Conservation (phyloP, 768 basidiomycete genomes). For the Cyathus striatus region DNA sequence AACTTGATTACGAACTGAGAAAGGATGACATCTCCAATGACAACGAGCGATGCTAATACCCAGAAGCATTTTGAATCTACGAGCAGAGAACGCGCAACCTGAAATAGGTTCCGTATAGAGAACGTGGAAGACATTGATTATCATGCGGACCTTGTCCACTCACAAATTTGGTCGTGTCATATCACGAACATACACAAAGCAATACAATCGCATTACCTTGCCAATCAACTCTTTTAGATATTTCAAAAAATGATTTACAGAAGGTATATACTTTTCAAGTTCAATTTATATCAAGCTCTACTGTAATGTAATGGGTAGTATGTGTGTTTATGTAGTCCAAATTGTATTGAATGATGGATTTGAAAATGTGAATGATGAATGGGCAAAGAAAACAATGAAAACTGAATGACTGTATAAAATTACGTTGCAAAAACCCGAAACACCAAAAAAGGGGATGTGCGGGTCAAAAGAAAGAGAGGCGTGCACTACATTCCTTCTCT, state of each 20-base stretch:
- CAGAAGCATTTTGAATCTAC: constrained; percentile 61
- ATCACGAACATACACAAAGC: no score
- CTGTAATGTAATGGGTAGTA: constrained; percentile 1
- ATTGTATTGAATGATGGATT: constrained; percentile 11
- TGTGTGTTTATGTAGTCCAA: constrained; percentile 3
- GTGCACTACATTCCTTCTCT: constrained; percentile 45
- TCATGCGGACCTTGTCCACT: not conserved
- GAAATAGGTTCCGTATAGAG: constrained; percentile 13
- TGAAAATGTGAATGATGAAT: constrained; percentile 36
- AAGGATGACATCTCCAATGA: constrained; percentile 72
- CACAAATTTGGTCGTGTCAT: not conserved
- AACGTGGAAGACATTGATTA: constrained; percentile 8
- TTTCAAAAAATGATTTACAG: no score
- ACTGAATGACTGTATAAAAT: constrained; percentile 21
- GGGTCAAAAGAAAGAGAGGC: constrained; percentile 30
- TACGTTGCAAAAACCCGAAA: constrained; percentile 11
- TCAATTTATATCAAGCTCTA: no score
- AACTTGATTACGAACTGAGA: constrained; percentile 77
- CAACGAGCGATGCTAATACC: constrained; percentile 54
- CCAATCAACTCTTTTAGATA: no score
- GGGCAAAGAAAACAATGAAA: constrained; percentile 14
- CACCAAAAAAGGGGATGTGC: constrained; percentile 6
- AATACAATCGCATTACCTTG: no score
- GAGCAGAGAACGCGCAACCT: constrained; percentile 30
- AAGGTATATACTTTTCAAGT: no score